These are phyloP conservation scores for Prosopis cineraria DNA, from an alignment of 306 rosid genomes.

Conservation along the genomic window DNA sequence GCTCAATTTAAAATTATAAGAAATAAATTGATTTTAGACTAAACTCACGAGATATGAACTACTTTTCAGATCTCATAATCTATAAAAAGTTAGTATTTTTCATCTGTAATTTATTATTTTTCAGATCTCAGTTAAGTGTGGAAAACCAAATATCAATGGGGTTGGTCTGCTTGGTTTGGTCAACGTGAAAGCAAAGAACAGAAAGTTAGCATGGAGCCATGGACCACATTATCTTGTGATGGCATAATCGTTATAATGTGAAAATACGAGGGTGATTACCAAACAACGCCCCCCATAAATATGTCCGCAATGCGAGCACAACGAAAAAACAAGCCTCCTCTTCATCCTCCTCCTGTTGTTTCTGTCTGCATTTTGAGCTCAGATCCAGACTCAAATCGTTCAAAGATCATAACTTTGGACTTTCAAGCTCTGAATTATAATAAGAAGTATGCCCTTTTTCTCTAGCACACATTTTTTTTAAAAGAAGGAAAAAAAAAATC, in stretches of 20 bases:
- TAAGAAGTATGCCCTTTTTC: conserved; percentile 23
- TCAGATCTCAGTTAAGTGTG: conserved; percentile 5
- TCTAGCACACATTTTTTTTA: background rate
- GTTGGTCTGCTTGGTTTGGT: conserved; percentile 29
- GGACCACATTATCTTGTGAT: conserved; percentile 31
- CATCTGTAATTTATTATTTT: background rate
- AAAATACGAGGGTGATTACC: conserved; percentile 32
- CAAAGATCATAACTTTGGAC: conserved; percentile 28
- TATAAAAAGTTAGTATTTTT: background rate
- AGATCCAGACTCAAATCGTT: conserved; percentile 22
- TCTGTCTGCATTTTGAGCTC: conserved; percentile 9
- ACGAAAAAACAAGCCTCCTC: background rate
- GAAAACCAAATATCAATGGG: background rate
- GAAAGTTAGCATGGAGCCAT: background rate
- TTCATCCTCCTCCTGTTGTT: background rate
- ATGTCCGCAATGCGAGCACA: conserved; percentile 27
- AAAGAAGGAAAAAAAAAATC: background rate
- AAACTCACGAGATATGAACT: background rate
- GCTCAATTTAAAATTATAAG: background rate
- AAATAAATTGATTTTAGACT: background rate
- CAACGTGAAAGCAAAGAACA: conserved; percentile 35
- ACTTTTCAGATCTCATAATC: background rate
- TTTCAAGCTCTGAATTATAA: background rate
- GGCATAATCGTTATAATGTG: conserved; percentile 47
- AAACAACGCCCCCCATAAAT: conserved; percentile 42